Base-by-base conservation (phyloP, 768 basidiomycete genomes). In the Zangia roseola region DNA sequence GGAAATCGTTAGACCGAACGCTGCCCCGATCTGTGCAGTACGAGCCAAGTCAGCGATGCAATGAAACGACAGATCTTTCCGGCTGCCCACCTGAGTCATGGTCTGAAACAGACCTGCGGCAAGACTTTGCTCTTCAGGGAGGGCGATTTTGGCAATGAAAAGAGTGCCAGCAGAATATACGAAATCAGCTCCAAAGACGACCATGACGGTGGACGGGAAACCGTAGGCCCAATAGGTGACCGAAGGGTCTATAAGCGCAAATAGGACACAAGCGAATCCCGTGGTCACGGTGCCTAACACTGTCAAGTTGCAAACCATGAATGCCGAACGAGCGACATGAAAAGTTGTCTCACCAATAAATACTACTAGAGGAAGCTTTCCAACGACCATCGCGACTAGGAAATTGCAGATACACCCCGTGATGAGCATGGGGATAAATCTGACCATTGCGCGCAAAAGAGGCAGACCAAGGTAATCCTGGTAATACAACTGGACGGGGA, bases 101-200 rank as follows among this genome's bases (percentile, higher is more conserved):
- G 89, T 89, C 60, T 87, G 85, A 65, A 91, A 90, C n/a, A 90
- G 50, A 9, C 81, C 89, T 3, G 86, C 88, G 5, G 83, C 81
- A 5, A 91, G 72, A 64, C 82, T 84, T 63, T 91, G 89, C 56
- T 91, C 89, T 44, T 85, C 74, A 3, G 81, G 81, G 2, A 76
- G 62, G 2, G 80, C 75, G 12, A 85, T 74, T 57, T 84, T 84
- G 4, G 88, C 84, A 36, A 89, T 78, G 56, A 86, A 91, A 16
- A 91, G 67, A 8, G 85, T 86, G 2, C 89, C 90, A 0, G 81
- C 69, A 0, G 89, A 71, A 58, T 82, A 91, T 2, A 87, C 81
- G 52, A 91, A 88, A 58, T 91, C 90, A 1, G 82, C 86, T 17
- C 90, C 90, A 40, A 88, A 75, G 12, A 90, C 88, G 20, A 78